phyloP scores from a whole-genome alignment of 2,329 filamentous ascomycete genomes.

The Teratosphaeria pseudoeucalypti region DNA sequence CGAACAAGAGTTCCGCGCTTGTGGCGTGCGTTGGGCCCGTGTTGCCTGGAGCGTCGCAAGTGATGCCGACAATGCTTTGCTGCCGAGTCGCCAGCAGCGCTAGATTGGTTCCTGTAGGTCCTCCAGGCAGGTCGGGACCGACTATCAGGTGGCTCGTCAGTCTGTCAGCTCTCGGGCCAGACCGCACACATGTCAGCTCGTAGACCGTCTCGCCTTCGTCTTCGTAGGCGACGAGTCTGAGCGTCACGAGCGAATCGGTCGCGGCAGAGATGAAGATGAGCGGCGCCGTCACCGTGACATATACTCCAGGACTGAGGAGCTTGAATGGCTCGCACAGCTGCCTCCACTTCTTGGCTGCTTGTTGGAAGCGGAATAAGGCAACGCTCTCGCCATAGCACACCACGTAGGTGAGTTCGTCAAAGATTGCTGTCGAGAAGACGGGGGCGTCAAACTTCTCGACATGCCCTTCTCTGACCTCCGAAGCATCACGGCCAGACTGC shows the following conservation, averaged over 20 bases:
- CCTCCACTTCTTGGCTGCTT: conserved; percentile 18
- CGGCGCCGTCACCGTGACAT: conserved; percentile 35
- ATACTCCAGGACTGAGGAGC: conserved; percentile 31
- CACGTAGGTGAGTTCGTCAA: conserved; percentile 46
- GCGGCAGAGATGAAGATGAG: conserved; percentile 46
- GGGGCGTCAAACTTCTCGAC: conserved; percentile 38
- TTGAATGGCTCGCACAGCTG: conserved; percentile 21
- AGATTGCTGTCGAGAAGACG: conserved; percentile 47
- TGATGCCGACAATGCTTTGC: conserved; percentile 19
- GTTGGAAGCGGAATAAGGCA: conserved; percentile 32
- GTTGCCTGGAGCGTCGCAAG: not conserved
- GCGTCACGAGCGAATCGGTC: conserved; percentile 43
- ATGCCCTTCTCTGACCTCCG: conserved; percentile 35
- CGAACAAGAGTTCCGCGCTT: conserved; percentile 28
- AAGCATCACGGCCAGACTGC: conserved; percentile 30
- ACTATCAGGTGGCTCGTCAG: conserved; percentile 15
- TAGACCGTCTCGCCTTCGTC: not conserved
- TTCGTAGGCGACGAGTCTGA: conserved; percentile 26
- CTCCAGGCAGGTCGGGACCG: not conserved
- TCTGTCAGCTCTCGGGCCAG: conserved; percentile 12
- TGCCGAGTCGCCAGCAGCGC: conserved; percentile 16
- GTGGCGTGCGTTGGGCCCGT: not conserved
- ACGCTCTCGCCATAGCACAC: conserved; percentile 34
- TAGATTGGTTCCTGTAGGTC: not conserved
- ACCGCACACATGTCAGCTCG: not conserved